Conservation (phyloP, 2,329 filamentous ascomycete species). For the Aspergillus clavatus region DNA sequence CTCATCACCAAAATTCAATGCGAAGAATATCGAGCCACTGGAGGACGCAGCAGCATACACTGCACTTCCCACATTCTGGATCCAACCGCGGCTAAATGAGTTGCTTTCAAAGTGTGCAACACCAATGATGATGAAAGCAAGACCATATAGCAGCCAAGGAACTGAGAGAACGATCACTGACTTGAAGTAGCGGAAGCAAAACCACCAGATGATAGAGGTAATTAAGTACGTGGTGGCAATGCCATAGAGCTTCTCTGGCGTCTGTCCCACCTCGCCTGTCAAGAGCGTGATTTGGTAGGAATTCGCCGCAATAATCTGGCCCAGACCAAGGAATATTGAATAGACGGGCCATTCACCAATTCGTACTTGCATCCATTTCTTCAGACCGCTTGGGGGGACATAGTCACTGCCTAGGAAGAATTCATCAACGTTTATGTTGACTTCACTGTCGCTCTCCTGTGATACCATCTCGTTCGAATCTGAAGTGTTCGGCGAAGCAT, state of each 20-base stretch:
- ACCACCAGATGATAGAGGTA: constrained; percentile 59
- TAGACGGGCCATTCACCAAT: constrained; percentile 63
- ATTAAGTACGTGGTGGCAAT: constrained; percentile 57
- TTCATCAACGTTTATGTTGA: constrained; percentile 45
- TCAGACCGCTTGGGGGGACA: constrained; percentile 52
- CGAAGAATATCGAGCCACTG: constrained; percentile 61
- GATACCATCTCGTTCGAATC: constrained; percentile 36
- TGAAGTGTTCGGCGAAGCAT: constrained; percentile 34
- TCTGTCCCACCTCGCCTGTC: constrained; percentile 58
- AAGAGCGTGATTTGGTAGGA: constrained; percentile 66
- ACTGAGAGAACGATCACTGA: constrained; percentile 55
- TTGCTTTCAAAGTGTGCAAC: constrained; percentile 52
- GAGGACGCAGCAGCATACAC: constrained; percentile 60
- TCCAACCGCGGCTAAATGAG: constrained; percentile 43
- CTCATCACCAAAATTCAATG: constrained; percentile 63
- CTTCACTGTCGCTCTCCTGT: constrained; percentile 32
- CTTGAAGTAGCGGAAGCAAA: constrained; percentile 54
- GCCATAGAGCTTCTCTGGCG: constrained; percentile 55
- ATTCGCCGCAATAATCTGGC: constrained; percentile 61
- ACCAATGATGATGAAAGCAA: constrained; percentile 61
- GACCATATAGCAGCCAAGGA: constrained; percentile 60
- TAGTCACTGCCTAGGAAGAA: constrained; percentile 56
- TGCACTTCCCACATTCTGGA: constrained; percentile 58
- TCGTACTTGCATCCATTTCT: constrained; percentile 52
- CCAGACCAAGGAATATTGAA: constrained; percentile 56